These are phyloP conservation scores for Russula brevipes DNA, from an alignment of 768 basidiomycete genomes.

Conservation along the genomic window DNA sequence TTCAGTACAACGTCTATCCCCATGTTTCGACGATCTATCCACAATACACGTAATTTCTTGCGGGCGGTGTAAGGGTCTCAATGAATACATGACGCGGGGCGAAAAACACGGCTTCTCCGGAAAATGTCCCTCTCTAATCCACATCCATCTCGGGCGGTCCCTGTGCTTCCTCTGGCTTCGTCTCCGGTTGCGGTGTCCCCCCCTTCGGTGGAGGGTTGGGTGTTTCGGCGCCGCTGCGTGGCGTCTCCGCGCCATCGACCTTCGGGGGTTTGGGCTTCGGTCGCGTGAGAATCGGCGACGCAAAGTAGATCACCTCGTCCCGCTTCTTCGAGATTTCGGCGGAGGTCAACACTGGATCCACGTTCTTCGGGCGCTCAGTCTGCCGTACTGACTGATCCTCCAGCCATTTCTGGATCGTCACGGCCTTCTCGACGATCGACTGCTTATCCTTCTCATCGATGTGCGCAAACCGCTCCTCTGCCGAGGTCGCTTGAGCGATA, in stretches of 20 bases:
- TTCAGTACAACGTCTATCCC: conserved; percentile 4
- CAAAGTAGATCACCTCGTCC: conserved; percentile 89
- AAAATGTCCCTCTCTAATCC: conserved; percentile 44
- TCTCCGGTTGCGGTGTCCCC: conserved; percentile 33
- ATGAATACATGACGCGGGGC: not conserved
- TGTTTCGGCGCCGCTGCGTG: conserved; percentile 57
- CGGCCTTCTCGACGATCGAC: conserved; percentile 81
- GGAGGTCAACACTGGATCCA: conserved; percentile 74
- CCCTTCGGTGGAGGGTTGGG: conserved; percentile 41
- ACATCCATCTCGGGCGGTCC: conserved; percentile 79
- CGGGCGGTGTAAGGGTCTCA: not conserved
- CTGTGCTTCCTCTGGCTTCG: conserved; percentile 33
- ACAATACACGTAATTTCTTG: not conserved
- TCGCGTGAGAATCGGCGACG: conserved; percentile 83
- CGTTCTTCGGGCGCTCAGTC: conserved; percentile 83
- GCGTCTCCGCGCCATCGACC: conserved; percentile 65
- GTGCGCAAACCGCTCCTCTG: conserved; percentile 84
- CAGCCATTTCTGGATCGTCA: conserved; percentile 90
- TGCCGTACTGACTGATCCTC: conserved; percentile 88
- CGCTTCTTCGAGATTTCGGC: conserved; percentile 85
- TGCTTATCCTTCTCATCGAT: conserved; percentile 87
- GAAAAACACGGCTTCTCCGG: conserved; percentile 3
- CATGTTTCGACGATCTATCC: conserved; percentile 1
- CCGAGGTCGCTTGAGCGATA: conserved; percentile 73
- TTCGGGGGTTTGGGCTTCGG: conserved; percentile 86